These are phyloP conservation scores for Fusarium sacchari DNA, from an alignment of 2,329 filamentous ascomycete species.

Conservation along the genomic window DNA sequence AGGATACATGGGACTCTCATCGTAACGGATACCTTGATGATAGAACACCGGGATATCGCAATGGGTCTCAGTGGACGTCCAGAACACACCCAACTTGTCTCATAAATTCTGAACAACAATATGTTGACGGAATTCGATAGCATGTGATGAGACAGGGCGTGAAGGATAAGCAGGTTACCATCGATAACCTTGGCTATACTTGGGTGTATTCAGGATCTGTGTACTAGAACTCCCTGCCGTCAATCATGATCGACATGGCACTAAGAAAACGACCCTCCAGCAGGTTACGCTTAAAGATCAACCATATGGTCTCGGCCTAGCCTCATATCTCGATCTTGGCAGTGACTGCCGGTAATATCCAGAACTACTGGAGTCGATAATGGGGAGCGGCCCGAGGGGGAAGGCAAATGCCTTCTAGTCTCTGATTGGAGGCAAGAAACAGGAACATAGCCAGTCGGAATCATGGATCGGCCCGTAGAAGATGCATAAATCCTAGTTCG, in stretches of 20 bases:
- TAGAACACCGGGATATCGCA: slow-evolving; percentile 13
- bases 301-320: not conserved
- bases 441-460: slow-evolving; percentile 21
- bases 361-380: not conserved
- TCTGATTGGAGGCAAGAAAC: slow-evolving; percentile 13
- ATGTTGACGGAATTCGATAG: not conserved
- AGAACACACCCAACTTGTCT: not conserved
- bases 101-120: not conserved
- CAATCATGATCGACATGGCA: slow-evolving; percentile 25
- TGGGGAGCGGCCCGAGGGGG: not conserved
- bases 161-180: not conserved
- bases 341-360: not conserved
- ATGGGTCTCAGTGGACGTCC: not conserved
- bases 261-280: not conserved
- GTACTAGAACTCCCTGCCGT: not conserved
- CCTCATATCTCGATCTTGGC: not conserved
- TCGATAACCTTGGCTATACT: not conserved
- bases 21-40: slow-evolving; percentile 17
- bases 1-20: slow-evolving; percentile 18
- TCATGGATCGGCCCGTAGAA: slow-evolving; percentile 16
- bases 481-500: slow-evolving; percentile 29
- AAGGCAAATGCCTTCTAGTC: not conserved
- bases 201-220: not conserved
- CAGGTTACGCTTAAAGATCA: not conserved
- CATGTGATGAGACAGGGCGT: slow-evolving; percentile 1